Percentiles rank a stretch among this genome's conserved stretches.
Conservation (phyloP, 2,329 filamentous ascomycete genomes). For the Verticillium albo-atrum region DNA sequence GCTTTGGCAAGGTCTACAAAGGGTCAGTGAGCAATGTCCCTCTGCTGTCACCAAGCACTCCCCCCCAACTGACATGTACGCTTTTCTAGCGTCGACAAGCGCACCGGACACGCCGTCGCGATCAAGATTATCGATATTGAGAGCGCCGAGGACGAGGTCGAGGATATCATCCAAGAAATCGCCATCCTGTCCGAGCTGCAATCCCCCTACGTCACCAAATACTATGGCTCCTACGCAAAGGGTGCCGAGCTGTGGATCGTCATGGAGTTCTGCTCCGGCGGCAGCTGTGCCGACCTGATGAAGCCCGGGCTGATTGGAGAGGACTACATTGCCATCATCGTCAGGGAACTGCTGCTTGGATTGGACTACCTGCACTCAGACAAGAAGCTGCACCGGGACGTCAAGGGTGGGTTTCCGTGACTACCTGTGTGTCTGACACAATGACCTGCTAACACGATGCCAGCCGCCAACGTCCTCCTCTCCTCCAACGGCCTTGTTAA, state of each 20-base stretch:
- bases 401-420: constrained; percentile 77
- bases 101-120: constrained; percentile 87
- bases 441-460: no score
- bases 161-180: constrained; percentile 99
- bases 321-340: constrained; percentile 95
- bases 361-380: constrained; percentile 91
- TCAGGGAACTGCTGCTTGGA: constrained; percentile 83
- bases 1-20: constrained; percentile 98
- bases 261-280: constrained; percentile 98
- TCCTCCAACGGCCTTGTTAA: constrained; percentile 93
- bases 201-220: constrained; percentile 95
- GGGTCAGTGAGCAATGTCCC: constrained; percentile 51
- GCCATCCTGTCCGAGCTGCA: constrained; percentile 94
- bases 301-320: constrained; percentile 88
- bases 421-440: no score
- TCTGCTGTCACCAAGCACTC: neutral
- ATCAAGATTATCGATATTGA: constrained; percentile 99
- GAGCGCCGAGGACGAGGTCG: constrained; percentile 97
- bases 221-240: constrained; percentile 94
- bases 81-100: constrained; percentile 72
- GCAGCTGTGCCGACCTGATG: constrained; percentile 93
- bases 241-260: constrained; percentile 98
- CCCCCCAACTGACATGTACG: constrained; percentile 2
- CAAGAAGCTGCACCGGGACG: constrained; percentile 93
- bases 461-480: constrained; percentile 89